Evolutionary conservation across 441 rosid species (phyloP).

Genomic region (Syzygium syzygioides): DNA sequence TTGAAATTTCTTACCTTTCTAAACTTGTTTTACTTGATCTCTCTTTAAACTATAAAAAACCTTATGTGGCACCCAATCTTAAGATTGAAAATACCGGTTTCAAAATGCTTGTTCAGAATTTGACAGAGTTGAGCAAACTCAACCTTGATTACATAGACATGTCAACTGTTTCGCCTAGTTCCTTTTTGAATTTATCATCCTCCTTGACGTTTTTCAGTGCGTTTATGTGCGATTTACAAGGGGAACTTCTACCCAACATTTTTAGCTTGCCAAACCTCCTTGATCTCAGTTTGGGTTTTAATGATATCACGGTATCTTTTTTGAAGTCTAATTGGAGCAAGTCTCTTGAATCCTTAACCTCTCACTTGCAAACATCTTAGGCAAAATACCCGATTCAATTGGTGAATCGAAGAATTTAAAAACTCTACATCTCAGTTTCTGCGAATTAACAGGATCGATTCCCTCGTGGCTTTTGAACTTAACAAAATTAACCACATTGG

Average conservation of each 20-base stretch:
- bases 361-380: accelerated
- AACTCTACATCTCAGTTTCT: accelerated
- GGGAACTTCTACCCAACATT: background rate
- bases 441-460: background rate
- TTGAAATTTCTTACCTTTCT: no score
- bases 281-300: accelerated
- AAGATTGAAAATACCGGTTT: background rate
- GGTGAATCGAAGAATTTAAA: background rate
- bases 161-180: background rate
- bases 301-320: background rate
- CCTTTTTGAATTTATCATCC: background rate
- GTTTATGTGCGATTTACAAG: accelerated
- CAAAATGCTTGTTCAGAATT: background rate
- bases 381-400: background rate
- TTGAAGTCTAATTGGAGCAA: background rate
- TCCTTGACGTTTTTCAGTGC: background rate
- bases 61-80: background rate
- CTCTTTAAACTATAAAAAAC: no score
- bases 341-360: background rate
- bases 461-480: background rate
- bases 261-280: background rate
- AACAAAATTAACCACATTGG: accelerated
- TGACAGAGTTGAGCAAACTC: background rate
- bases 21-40: no score
- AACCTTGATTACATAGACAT: accelerated